Percentiles rank a stretch among this genome's conserved stretches.
These are phyloP conservation scores for Entomophthora muscae DNA, from an alignment of 371 early-diverging fungal genomes.

Conservation along the genomic window DNA sequence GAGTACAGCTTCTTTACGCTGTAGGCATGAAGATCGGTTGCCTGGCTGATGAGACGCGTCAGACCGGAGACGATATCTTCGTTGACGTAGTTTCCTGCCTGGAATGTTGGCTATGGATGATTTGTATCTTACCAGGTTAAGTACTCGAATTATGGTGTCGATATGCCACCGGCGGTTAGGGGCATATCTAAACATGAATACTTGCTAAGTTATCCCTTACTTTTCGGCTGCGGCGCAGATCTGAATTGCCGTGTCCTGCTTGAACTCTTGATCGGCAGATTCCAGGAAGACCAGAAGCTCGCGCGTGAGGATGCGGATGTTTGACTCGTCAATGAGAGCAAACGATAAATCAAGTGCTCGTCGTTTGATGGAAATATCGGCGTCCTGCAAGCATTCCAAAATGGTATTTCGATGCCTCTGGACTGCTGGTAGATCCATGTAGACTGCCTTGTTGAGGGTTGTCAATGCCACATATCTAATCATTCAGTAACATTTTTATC, in stretches of 20 bases:
- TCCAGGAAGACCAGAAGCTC: slow-evolving; percentile 87
- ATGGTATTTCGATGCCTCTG: slow-evolving; percentile 93
- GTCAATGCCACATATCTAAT: slow-evolving; percentile 84
- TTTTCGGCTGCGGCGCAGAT: slow-evolving; percentile 77
- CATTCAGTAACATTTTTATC: slow-evolving; percentile 1
- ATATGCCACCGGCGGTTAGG: slow-evolving; percentile 91
- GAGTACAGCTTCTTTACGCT: slow-evolving; percentile 70
- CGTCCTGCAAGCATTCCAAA: slow-evolving; percentile 85
- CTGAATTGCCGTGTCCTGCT: slow-evolving; percentile 70
- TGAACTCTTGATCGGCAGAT: slow-evolving; percentile 71
- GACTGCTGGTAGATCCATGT: slow-evolving; percentile 81
- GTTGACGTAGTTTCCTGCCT: slow-evolving; percentile 49
- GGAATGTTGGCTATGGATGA: slow-evolving; percentile 3
- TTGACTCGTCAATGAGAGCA: slow-evolving; percentile 78
- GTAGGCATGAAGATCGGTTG: slow-evolving; percentile 66
- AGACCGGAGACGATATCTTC: slow-evolving; percentile 54
- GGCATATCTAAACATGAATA: slow-evolving; percentile 27
- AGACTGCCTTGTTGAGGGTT: slow-evolving; percentile 73
- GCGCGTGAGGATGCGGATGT: slow-evolving; percentile 82
- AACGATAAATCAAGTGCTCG: slow-evolving; percentile 92
- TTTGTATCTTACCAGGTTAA: slow-evolving; percentile 26
- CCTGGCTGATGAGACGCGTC: slow-evolving; percentile 47
- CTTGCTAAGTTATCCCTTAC: slow-evolving; percentile 22
- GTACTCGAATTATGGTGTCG: slow-evolving; percentile 80
- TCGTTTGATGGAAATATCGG: slow-evolving; percentile 89